phyloP scores from a whole-genome alignment of 2,329 filamentous ascomycete genomes.

The Alternaria sp. region DNA sequence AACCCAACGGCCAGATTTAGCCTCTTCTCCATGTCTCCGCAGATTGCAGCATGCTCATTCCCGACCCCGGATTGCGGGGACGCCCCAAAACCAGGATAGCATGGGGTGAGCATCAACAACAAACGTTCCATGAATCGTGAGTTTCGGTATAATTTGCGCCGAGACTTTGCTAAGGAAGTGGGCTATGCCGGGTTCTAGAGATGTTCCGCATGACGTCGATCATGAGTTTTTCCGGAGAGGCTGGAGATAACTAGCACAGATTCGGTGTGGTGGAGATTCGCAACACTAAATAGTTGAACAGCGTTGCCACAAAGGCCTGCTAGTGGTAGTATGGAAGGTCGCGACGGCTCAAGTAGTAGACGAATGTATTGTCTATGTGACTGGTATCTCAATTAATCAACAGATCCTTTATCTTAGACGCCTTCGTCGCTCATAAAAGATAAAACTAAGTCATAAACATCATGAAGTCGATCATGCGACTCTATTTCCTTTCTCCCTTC shows the following conservation, averaged over 20 bases:
- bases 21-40: conserved; percentile 38
- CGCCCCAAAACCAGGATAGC: conserved; percentile 11
- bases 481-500: conserved; percentile 52
- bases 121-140: not conserved
- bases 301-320: not conserved
- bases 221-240: conserved; percentile 22
- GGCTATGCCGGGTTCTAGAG: not conserved
- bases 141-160: conserved; percentile 22
- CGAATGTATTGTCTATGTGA: not conserved
- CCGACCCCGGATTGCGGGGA: conserved; percentile 30
- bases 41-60: conserved; percentile 22
- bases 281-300: not conserved
- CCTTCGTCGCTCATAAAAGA: conserved; percentile 28
- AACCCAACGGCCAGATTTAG: conserved; percentile 21
- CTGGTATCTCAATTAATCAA: not conserved
- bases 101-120: not conserved
- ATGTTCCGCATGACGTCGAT: conserved; percentile 3
- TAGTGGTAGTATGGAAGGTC: not conserved
- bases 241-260: not conserved
- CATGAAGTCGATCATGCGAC: not conserved
- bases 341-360: not conserved
- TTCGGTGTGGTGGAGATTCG: not conserved
- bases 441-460: conserved; percentile 18
- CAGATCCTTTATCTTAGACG: conserved; percentile 1
- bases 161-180: not conserved